These are phyloP conservation scores for Kappamyces sp. DNA, from an alignment of 192 early-diverging fungal species.

Conservation along the genomic window DNA sequence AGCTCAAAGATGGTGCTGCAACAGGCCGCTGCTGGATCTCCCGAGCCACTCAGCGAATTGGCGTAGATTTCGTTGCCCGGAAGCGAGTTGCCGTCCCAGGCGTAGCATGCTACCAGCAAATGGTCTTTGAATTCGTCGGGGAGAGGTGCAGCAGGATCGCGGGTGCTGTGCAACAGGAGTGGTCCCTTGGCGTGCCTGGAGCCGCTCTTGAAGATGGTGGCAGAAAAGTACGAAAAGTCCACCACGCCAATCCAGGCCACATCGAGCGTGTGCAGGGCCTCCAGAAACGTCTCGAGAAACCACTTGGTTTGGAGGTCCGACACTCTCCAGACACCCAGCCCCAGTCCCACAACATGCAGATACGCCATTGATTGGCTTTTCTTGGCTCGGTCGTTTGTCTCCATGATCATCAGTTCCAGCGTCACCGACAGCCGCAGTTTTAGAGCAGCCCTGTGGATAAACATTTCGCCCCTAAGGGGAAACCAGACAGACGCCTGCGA, in stretches of 20 bases:
- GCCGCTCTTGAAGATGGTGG: no score
- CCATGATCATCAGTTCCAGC: constrained; percentile 21
- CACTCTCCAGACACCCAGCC: constrained; percentile 34
- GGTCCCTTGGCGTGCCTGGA: no score
- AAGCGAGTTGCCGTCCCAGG: constrained; percentile 37
- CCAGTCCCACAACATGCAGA: constrained; percentile 32
- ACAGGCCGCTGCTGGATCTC: constrained; percentile 35
- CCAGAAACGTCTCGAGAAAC: constrained; percentile 26
- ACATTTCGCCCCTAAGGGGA: background rate
- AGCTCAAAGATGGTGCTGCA: constrained; percentile 36
- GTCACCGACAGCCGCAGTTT: constrained; percentile 24
- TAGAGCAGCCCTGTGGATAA: constrained; percentile 18
- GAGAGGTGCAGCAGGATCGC: constrained; percentile 13
- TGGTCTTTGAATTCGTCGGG: constrained; percentile 5
- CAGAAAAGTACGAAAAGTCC: constrained; percentile 27
- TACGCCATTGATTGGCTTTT: constrained; percentile 6
- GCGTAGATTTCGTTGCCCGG: constrained; percentile 38
- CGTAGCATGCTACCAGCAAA: constrained; percentile 32
- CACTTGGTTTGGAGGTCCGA: constrained; percentile 6
- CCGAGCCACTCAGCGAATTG: constrained; percentile 22
- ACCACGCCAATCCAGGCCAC: constrained; percentile 22
- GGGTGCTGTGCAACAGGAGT: background rate
- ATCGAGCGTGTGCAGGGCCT: constrained; percentile 12
- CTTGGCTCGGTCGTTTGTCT: constrained; percentile 26
- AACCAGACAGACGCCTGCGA: no score